Percentiles rank a stretch among this genome's conserved stretches.
phyloP scores from a whole-genome alignment of 2,329 filamentous ascomycete genomes.

The Kalaharituber pfeilii region DNA sequence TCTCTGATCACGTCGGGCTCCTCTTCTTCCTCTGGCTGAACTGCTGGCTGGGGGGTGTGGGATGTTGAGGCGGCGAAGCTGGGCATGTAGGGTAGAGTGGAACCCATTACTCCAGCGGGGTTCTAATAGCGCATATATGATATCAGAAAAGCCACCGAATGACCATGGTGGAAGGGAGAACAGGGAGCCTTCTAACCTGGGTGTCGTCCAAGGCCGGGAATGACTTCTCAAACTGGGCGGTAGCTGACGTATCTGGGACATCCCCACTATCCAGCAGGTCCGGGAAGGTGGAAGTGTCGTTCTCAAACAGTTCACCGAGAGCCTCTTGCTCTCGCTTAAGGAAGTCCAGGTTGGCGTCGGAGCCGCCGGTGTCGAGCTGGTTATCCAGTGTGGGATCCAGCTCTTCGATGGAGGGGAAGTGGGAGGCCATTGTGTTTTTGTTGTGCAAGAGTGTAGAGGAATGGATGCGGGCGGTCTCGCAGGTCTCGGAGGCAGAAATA shows the following conservation, averaged over 20 bases:
- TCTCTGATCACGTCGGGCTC: conserved; percentile 75
- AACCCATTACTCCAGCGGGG: conserved; percentile 1
- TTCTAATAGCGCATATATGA: conserved; percentile 7
- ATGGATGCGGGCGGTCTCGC: too few relatives aligned
- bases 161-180: too few relatives aligned
- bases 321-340: conserved; percentile 76
- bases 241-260: conserved; percentile 27
- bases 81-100: conserved; percentile 26
- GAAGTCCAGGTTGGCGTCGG: conserved; percentile 60
- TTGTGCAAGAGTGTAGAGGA: too few relatives aligned
- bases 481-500: too few relatives aligned
- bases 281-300: conserved; percentile 37
- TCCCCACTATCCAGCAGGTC: conserved; percentile 53
- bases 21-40: conserved; percentile 47
- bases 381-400: conserved; percentile 35
- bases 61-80: conserved; percentile 24
- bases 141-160: too few relatives aligned
- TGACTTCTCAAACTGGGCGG: conserved; percentile 56
- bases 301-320: conserved; percentile 70
- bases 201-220: conserved; percentile 37
- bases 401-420: conserved; percentile 64
- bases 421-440: conserved; percentile 46
- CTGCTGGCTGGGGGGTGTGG: conserved; percentile 27
- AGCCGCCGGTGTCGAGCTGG: conserved; percentile 19
- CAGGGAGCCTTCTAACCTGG: not conserved